Conservation (phyloP, 306 rosid genomes). For the Macrotyloma uniflorum region DNA sequence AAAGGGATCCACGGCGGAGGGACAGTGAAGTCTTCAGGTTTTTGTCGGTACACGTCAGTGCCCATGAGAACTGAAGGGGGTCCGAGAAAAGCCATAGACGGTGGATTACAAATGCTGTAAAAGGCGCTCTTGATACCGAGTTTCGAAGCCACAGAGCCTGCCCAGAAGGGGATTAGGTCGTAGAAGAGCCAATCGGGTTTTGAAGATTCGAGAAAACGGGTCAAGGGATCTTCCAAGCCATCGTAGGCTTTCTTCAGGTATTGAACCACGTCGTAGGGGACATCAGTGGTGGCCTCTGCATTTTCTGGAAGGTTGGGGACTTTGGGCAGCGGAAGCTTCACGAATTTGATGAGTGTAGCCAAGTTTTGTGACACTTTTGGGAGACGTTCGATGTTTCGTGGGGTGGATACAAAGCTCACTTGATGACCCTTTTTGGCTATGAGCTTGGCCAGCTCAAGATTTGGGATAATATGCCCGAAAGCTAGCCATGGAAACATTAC, state of each 20-base stretch:
- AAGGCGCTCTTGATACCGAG: conserved; percentile 37
- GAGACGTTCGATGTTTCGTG: conserved; percentile 61
- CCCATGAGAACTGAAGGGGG: neutral
- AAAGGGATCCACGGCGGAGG: conserved; percentile 47
- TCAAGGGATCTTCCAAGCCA: conserved; percentile 33
- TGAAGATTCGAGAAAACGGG: conserved; percentile 42
- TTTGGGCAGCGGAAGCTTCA: conserved; percentile 50
- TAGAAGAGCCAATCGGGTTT: conserved; percentile 48
- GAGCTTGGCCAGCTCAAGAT: conserved; percentile 52
- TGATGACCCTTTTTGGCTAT: conserved; percentile 61
- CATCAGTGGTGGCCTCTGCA: conserved; percentile 54
- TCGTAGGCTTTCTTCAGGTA: conserved; percentile 49
- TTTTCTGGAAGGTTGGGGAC: conserved; percentile 38
- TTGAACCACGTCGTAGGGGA: conserved; percentile 42
- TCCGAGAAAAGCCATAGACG: neutral
- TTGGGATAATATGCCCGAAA: conserved; percentile 58
- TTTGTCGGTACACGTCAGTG: neutral
- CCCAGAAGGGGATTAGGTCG: conserved; percentile 48
- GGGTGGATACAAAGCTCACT: conserved; percentile 58
- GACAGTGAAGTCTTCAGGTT: conserved; percentile 30
- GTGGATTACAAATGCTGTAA: conserved; percentile 33
- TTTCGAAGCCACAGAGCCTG: conserved; percentile 3
- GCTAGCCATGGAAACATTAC: conserved; percentile 65
- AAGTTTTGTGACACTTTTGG: conserved; percentile 43
- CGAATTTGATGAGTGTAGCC: conserved; percentile 28